Evolutionary conservation across 257 asterid species (phyloP).

Genomic region (Cinchona pubescens): DNA sequence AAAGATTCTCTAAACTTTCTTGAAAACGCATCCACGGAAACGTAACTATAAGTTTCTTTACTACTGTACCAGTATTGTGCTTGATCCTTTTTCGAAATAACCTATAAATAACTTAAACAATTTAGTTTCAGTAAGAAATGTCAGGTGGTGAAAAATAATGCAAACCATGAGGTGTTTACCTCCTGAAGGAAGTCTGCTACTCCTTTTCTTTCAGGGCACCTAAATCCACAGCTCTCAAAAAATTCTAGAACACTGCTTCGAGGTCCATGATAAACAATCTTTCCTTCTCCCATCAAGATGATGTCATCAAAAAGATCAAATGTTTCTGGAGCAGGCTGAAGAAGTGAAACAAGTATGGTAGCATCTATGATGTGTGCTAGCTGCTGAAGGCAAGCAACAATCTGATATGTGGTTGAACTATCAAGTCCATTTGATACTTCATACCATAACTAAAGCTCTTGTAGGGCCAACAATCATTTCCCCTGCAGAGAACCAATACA

Average conservation of each 20-base stretch:
- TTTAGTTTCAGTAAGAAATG: not conserved
- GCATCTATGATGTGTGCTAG: conserved; percentile 51
- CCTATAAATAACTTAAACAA: conserved; percentile 28
- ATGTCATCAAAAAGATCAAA: conserved; percentile 57
- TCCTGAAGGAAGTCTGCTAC: conserved; percentile 41
- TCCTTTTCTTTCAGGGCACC: conserved; percentile 51
- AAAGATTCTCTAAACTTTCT: conserved; percentile 38
- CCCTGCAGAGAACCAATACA: conserved; percentile 24
- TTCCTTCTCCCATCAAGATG: conserved; percentile 53
- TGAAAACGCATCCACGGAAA: conserved; percentile 37
- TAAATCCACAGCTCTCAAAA: conserved; percentile 45
- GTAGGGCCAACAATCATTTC: conserved; percentile 62
- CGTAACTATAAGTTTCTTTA: conserved; percentile 33
- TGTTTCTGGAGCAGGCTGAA: conserved; percentile 64
- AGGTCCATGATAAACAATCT: conserved; percentile 52
- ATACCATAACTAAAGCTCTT: conserved; percentile 56
- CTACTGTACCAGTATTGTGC: conserved; percentile 47
- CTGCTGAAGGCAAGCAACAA: conserved; percentile 45
- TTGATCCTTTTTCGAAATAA: conserved; percentile 52
- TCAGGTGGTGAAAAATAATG: not conserved
- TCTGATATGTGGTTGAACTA: conserved; percentile 58
- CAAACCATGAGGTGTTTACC: conserved; percentile 25
- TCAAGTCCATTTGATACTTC: conserved; percentile 59
- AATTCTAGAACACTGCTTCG: conserved; percentile 30
- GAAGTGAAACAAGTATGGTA: conserved; percentile 53